Evolutionary conservation across 2,329 filamentous ascomycete species (phyloP).

Genomic region (Fusarium pseudocircinatum): DNA sequence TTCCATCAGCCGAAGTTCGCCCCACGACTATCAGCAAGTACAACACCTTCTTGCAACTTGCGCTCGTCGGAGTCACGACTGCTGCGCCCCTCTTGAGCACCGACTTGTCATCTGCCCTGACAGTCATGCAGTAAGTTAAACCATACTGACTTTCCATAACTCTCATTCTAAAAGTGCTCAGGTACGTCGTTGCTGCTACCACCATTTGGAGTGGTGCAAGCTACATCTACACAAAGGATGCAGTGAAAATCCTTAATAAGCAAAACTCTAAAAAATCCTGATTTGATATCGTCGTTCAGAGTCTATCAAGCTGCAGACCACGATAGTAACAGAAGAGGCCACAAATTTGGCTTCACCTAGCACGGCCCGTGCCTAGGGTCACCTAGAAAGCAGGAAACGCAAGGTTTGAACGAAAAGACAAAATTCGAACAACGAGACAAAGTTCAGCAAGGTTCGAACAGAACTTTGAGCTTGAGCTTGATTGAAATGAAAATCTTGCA

Average conservation of each 20-base stretch:
- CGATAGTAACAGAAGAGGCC: not conserved
- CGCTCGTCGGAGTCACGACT: constrained; percentile 85
- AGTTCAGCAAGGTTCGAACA: not conserved
- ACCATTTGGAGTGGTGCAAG: constrained; percentile 94
- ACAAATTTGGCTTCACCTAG: constrained; percentile 1
- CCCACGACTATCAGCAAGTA: constrained; percentile 88
- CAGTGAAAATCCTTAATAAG: constrained; percentile 80
- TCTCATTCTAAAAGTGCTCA: constrained; percentile 47
- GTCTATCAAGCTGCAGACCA: not conserved
- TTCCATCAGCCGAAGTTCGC: constrained; percentile 86
- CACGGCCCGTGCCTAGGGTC: not conserved
- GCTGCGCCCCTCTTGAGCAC: constrained; percentile 78
- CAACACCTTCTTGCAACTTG: constrained; percentile 92
- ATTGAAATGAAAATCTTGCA: not conserved
- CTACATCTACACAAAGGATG: constrained; percentile 90
- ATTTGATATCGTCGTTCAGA: not conserved
- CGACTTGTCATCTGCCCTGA: constrained; percentile 65
- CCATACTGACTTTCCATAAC: not conserved
- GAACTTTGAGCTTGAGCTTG: constrained; percentile 24
- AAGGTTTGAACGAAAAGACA: not conserved
- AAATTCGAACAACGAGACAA: not conserved
- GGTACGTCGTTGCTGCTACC: constrained; percentile 85
- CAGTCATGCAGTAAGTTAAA: constrained; percentile 69
- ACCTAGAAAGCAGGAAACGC: not conserved
- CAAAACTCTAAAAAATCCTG: constrained; percentile 33